Base-by-base conservation (phyloP, 139 green algal genomes). In the Microglena sp. region DNA sequence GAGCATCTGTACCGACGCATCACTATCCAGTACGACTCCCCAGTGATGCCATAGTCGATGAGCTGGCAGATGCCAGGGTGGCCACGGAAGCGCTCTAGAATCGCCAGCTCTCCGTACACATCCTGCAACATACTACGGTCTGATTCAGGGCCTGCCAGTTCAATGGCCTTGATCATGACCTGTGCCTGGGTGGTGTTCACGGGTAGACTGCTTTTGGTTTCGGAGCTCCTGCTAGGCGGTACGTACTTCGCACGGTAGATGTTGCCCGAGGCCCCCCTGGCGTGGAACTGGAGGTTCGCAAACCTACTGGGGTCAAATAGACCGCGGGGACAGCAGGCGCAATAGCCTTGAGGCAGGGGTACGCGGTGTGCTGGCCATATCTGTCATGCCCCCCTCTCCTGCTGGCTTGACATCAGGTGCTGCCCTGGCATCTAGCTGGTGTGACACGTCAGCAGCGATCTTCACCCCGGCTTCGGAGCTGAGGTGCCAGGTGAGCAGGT, bases 1-100 rank as follows among this genome's bases (percentile, higher is more conserved):
- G 71, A 84, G 69, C 77, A 87, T 31, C 68, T 64, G 71, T 91
- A 92, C 11, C 77, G 54, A 36, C 74, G 70, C 70, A 92, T 76
- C 29, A 92, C 84, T 34, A 94, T 58, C 64, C 84, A 81, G 60
- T 83, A 76, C 24, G 71, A 62, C 31, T 91, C 81, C 0, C 66
- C 31, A 7, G 77, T 75, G 15, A 92, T 56, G 22, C 86, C 87
- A 54, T 84, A 91, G 67, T 91, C 84, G 15, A 80, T 59, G 62
- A 92, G 72, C 72, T 83, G 70, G 46, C 68, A 86, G 32, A 82
- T 71, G 40, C 64, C n/a, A n/a, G n/a, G n/a, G n/a, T n/a, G n/a
- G n/a, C n/a, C n/a, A n/a, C n/a, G n/a, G n/a, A n/a, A n/a, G n/a
- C n/a, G 45, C 55, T 88, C 66, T 62, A 92, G 75, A 55, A 94